A percentile compares a stretch with the other conserved stretches of the same genome.
phyloP scores from a whole-genome alignment of 2,329 filamentous ascomycete species.

The Cladophialophora exuberans region DNA sequence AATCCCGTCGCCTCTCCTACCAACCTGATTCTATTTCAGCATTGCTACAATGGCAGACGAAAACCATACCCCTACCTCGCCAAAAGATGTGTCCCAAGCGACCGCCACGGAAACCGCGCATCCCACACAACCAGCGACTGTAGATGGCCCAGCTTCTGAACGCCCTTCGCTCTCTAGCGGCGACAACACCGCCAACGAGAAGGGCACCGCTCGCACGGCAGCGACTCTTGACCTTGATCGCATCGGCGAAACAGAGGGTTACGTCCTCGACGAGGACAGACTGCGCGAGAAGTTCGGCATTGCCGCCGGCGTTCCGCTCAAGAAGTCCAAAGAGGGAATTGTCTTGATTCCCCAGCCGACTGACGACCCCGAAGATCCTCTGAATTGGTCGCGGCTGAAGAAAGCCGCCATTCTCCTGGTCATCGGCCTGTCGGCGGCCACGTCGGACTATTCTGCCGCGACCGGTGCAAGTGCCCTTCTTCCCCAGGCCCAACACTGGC shows the following conservation, averaged over 20 bases:
- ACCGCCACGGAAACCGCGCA: not conserved
- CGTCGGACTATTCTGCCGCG: slow-evolving; percentile 55
- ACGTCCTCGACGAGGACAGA: slow-evolving; percentile 31
- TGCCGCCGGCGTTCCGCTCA: slow-evolving; percentile 35
- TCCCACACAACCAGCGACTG: slow-evolving; percentile 3
- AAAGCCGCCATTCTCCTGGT: slow-evolving; percentile 56
- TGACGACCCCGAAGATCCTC: slow-evolving; percentile 54
- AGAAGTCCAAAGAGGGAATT: slow-evolving; percentile 44
- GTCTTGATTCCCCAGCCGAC: slow-evolving; percentile 60
- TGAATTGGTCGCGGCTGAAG: slow-evolving; percentile 57
- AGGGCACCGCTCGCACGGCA: slow-evolving; percentile 1
- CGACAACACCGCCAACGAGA: slow-evolving; percentile 17
- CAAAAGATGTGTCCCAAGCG: slow-evolving; percentile 4
- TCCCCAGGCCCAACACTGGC: slow-evolving; percentile 53
- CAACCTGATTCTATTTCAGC: not conserved
- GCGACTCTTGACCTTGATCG: slow-evolving; percentile 32
- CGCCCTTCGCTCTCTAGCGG: slow-evolving; percentile 27
- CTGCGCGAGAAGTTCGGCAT: slow-evolving; percentile 30
- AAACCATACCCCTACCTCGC: not conserved
- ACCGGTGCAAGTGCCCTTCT: slow-evolving; percentile 50
- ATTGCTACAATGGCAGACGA: slow-evolving; percentile 6
- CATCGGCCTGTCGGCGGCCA: slow-evolving; percentile 51
- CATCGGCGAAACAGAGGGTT: slow-evolving; percentile 33
- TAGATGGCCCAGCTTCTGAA: no score
- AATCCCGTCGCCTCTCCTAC: not conserved